Evolutionary conservation across 257 asterid genomes (phyloP), one percentile per base, ranked within the genome.

Genomic region (Leonotis leonurus): DNA sequence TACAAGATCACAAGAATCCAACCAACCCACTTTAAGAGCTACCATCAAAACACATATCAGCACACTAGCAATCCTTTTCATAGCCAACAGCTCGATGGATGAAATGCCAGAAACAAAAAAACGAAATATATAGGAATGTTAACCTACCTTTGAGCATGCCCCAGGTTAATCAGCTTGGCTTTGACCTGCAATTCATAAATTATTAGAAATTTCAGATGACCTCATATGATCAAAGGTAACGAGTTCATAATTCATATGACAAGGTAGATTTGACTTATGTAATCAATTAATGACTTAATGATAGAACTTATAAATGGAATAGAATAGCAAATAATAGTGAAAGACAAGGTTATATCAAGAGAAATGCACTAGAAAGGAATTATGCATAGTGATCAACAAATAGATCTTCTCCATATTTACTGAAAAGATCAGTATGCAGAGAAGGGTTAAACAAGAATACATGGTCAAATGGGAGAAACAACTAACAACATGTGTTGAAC

Each of bases 61-160:
- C 33, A 56, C 54, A 12, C 40, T 33, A 73, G 37, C 60, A 32
- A 24, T 39, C 35, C 29, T 49, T 35, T 53, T 25, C 25, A 45
- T 21, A 39, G 6, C 37, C 29, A 62, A 13, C 10, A n/a, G n/a
- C n/a, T n/a, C n/a, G n/a, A n/a, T 10, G 66, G 22, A 45, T 7
- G 35, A 50, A 41, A 33, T 10, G 27, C 16, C 44, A 60, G 32
- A 54, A 52, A 13, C 22, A 53, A 62, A 27, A 6, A 46, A 33
- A 17, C n/a, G n/a, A 67, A 45, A 49, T 4, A 14, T 22, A 24
- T 7, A n/a, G 8, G 25, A 46, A 45, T 8, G 30, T 33, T 33
- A 57, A 62, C 76, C 56, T 56, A 91, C 97, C 92, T 87, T 70
- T 89, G 99, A 71, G 94, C 90, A 66, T 85, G 97, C 44, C 97